Evolutionary conservation across 1,284 basidiomycete species (phyloP).

Genomic region (Pisolithus thermaeus): DNA sequence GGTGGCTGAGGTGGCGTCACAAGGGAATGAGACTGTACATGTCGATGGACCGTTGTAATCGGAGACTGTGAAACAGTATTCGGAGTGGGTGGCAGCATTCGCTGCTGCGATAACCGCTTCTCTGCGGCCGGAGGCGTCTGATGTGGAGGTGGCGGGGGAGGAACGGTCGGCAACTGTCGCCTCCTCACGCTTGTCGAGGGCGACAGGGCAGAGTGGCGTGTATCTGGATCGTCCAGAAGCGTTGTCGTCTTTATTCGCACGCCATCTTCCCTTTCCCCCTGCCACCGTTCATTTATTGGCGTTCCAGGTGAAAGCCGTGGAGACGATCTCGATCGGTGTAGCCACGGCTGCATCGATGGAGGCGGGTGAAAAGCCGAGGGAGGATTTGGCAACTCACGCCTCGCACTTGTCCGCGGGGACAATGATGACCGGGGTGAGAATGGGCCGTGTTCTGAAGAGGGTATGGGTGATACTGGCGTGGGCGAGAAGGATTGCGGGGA

Average conservation of each 20-base stretch:
- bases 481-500: constrained; percentile 23
- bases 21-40: constrained; percentile 19
- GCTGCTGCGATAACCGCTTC: constrained; percentile 21
- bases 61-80: constrained; percentile 11
- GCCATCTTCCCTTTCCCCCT: constrained; percentile 5
- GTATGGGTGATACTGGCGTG: constrained; percentile 23
- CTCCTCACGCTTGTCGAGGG: constrained; percentile 15
- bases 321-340: constrained; percentile 29
- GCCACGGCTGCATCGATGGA: constrained; percentile 23
- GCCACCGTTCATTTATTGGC: neutral
- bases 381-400: constrained; percentile 25
- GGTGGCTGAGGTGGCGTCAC: constrained; percentile 3
- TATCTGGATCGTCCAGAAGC: constrained; percentile 10
- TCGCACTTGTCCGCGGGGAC: constrained; percentile 12
- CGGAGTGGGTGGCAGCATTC: constrained; percentile 24
- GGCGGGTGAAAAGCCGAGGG: constrained; percentile 29
- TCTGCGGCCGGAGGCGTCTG: constrained; percentile 5
- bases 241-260: constrained; percentile 10
- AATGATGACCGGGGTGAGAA: constrained; percentile 16
- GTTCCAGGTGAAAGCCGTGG: constrained; percentile 18
- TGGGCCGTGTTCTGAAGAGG: constrained; percentile 27
- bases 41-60: constrained; percentile 13
- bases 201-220: neutral
- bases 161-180: constrained; percentile 23
- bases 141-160: constrained; percentile 13